These are phyloP conservation scores for Suillus spraguei DNA, from an alignment of 768 basidiomycete genomes.

Conservation along the genomic window DNA sequence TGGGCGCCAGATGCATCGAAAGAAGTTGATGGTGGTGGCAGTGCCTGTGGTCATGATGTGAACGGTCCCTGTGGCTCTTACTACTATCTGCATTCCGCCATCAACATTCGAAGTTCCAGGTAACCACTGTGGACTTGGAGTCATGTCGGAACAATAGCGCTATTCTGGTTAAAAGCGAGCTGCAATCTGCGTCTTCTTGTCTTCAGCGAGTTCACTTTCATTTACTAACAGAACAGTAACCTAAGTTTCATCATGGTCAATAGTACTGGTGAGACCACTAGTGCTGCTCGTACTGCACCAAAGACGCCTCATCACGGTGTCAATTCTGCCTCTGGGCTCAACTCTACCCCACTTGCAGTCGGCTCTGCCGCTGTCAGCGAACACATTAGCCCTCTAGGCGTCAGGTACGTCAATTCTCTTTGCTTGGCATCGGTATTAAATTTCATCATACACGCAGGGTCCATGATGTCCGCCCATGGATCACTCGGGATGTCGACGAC, in stretches of 20 bases:
- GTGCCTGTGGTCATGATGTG: too few relatives aligned
- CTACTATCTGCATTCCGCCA: background rate
- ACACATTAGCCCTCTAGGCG: background rate
- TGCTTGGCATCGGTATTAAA: background rate
- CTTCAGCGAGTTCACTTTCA: background rate
- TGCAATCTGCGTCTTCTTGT: background rate
- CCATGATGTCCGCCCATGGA: background rate
- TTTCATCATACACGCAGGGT: background rate
- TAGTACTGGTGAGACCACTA: too few relatives aligned
- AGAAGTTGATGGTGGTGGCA: background rate
- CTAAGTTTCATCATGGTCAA: background rate
- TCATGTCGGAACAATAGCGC: background rate
- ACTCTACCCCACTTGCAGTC: background rate
- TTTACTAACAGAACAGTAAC: background rate
- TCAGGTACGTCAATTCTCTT: background rate
- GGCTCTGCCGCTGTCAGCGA: background rate
- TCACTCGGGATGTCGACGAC: background rate
- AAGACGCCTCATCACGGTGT: background rate
- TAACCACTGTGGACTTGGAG: background rate
- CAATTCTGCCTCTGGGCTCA: background rate
- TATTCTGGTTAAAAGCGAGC: constrained; percentile 1
- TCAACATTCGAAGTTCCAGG: background rate
- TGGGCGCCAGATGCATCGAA: too few relatives aligned
- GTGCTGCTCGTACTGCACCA: background rate
- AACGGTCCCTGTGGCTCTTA: background rate